Percentiles rank a stretch among this genome's conserved stretches.
Conservation (phyloP, 495 filamentous ascomycete genomes). For the Trichocladium antarcticum region DNA sequence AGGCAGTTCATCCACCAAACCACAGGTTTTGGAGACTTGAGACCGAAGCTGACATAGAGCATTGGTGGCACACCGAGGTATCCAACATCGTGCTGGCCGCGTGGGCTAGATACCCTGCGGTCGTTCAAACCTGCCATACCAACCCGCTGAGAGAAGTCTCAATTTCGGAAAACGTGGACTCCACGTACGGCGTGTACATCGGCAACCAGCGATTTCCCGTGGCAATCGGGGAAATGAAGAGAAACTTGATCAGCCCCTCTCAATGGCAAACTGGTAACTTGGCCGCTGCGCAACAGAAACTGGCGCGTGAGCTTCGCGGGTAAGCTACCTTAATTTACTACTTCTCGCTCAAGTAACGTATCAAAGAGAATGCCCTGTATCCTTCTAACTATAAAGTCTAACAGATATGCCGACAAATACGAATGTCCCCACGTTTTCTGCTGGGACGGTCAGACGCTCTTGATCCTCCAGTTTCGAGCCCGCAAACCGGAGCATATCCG, state of each 20-base stretch:
- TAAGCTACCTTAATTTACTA: not conserved
- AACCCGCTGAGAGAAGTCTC: conserved; percentile 4
- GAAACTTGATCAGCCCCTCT: not conserved
- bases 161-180: conserved; percentile 3
- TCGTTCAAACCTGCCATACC: conserved; percentile 8
- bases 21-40: not conserved
- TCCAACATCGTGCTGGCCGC: conserved; percentile 11
- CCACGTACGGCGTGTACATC: conserved; percentile 2
- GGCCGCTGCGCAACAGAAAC: not conserved
- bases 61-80: conserved; percentile 1
- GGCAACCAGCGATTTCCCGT: not conserved
- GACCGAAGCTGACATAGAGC: not conserved
- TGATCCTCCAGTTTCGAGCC: conserved; percentile 12
- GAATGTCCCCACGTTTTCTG: conserved; percentile 9
- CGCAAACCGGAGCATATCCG: conserved; percentile 6
- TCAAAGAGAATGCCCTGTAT: no score
- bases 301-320: conserved; percentile 8
- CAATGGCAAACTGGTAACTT: conserved; percentile 4
- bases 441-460: conserved; percentile 9
- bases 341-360: no score
- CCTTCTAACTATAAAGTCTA: no score
- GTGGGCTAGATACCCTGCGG: not conserved
- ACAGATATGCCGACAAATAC: conserved; percentile 5
- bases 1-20: not conserved
- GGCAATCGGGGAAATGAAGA: conserved; percentile 2